Evolutionary conservation across 2,329 filamentous ascomycete genomes (phyloP), one percentile per base, ranked within the genome.

Genomic region (Ophiostoma angusticollis): DNA sequence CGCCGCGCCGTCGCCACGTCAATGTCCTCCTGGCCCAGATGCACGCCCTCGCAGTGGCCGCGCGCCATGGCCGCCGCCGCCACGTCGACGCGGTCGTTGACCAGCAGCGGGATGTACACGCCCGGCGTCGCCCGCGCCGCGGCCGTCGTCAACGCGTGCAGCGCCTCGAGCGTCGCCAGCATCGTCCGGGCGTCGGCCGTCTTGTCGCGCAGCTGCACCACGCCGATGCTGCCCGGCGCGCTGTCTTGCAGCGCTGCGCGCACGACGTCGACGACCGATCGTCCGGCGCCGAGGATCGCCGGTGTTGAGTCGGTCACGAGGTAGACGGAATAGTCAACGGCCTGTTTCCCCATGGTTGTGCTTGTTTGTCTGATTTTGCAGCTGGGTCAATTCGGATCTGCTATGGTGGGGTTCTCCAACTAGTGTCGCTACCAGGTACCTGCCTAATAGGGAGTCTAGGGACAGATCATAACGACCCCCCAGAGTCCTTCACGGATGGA

Each of bases 21-120:
- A 67, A 94, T 79, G 58, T 96, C 89, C 69, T 95, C 87, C 63
- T 96, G 89, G 6, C 91, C 91, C 35, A 96, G 73, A 57, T 96
- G 91, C 8, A 94, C 85, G 32, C 91, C 91, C 62, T 95, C 89
- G 41, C 84, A 91, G 11, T 78, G 83, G 31, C 87, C 72, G 13
- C 85, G 85, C 14, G 85, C 68, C n/a, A 86, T 86, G 31, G 87
- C 72, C 12, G 85, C 86, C 14, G 85, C 68, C 8, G 86, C 87
- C 19, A 96, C 84, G 55, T 94, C 87, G 6, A 95, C 73, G 11
- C 87, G 77, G 57, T 96, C 91, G 55, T 96, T 96, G 64, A 96
- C 86, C 39, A 96, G 65, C 41, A 96, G 70, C 22, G 89, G 89
- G 3, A n/a, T n/a, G n/a, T n/a, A n/a, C n/a, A 94, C 74, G 13